Evolutionary conservation across 2,329 filamentous ascomycete genomes (phyloP), one percentile per base, ranked within the genome.

Genomic region (Trichophyton mentagrophytes): DNA sequence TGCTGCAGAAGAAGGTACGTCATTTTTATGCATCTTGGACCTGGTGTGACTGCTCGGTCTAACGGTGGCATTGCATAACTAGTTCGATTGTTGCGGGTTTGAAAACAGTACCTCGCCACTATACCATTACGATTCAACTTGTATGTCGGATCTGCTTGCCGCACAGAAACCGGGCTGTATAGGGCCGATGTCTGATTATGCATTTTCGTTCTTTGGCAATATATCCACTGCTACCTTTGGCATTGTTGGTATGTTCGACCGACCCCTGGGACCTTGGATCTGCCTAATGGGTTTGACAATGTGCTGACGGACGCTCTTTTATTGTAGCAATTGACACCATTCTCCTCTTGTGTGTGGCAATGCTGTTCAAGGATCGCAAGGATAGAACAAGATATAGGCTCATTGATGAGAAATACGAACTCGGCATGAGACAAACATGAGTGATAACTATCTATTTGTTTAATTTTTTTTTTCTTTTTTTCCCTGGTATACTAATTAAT

Each of bases 51-150:
- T 7, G 17, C 8, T n/a, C 7, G 13, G 17, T 38, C 25, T 56
- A 25, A 44, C 11, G 36, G 9, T 49, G 15, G 42, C 47, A 17
- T 7, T 44, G n/a, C 15, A n/a, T 44, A 57, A 30, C 57, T 64
- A 90, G 84, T 91, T 92, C 71, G 71, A 83, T 67, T 93, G 89
- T 82, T 93, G 89, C 67, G 89, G 89, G 64, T 93, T 89, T 75
- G 75, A 82, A 66, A 89, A 90, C 75, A 83, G 81, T 71, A 86
- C 85, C 3, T 80, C 82, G 11, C 86, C 87, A 9, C 83, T 85
- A 58, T 92, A 91, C 70, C 78, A 89, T 64, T 83, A 82, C 61
- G 85, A 91, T 67, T 65, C 72, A 4, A 82, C 80, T 1, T 93
- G 89, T 72, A 80, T 83, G 8, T 88, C 84, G 69, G 82, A 86